phyloP scores from a whole-genome alignment of 169 alveolate genomes.

The Plasmodium billcollinsi region DNA sequence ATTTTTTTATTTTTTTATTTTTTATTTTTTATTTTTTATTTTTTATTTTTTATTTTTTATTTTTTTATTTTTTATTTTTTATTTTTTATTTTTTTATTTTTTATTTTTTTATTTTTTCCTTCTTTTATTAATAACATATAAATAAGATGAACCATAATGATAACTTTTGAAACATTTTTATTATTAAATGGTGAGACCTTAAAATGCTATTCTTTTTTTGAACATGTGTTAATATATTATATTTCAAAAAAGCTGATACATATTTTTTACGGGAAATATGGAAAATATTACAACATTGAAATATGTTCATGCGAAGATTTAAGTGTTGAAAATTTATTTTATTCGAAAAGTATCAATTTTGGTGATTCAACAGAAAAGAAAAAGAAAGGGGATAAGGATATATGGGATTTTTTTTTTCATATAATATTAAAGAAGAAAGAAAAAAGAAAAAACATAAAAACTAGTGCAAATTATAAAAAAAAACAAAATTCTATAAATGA shows the following conservation, averaged over 20 bases:
- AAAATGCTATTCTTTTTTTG: constrained; percentile 27
- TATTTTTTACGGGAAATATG: neutral
- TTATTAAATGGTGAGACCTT: constrained; percentile 3
- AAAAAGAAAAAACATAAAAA: neutral
- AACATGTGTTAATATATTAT: constrained; percentile 27
- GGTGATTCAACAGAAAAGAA: neutral
- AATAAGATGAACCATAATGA: constrained; percentile 9
- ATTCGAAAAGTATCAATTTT: constrained; percentile 30
- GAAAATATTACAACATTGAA: constrained; percentile 32
- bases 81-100: neutral
- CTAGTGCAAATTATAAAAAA: too few species aligned
- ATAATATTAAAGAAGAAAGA: constrained; percentile 4
- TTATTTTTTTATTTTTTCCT: neutral
- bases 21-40: neutral
- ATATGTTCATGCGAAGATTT: constrained; percentile 58
- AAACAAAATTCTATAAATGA: neutral
- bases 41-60: neutral
- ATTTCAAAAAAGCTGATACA: constrained; percentile 7
- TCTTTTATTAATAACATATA: neutral
- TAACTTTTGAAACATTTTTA: constrained; percentile 11
- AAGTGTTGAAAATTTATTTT: constrained; percentile 25
- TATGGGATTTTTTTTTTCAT: constrained; percentile 1
- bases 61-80: neutral
- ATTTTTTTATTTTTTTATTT: neutral
- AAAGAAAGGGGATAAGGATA: neutral